Percentiles rank a stretch among this genome's conserved stretches.
Evolutionary conservation across 306 rosid genomes (phyloP).

Genomic region (Urtica urens): DNA sequence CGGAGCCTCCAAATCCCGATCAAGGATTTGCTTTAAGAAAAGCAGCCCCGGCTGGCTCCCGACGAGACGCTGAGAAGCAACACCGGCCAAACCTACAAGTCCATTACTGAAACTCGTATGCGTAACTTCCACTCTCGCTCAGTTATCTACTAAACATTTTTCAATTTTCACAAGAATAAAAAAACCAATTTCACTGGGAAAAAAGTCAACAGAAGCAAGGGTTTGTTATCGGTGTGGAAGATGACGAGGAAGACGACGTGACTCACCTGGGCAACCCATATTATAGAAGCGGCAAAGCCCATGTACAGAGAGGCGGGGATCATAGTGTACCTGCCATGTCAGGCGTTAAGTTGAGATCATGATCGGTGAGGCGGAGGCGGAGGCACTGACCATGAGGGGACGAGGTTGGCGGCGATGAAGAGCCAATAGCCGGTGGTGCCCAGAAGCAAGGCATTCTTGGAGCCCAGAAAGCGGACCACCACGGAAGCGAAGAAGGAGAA

Average conservation of each 20-base stretch:
- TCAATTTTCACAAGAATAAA: too few relatives aligned
- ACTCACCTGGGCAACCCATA: conserved; percentile 93
- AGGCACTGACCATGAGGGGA: conserved; percentile 53
- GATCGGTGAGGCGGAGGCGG: not conserved
- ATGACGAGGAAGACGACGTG: conserved; percentile 12
- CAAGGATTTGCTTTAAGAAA: too few relatives aligned
- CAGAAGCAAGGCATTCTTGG: conserved; percentile 70
- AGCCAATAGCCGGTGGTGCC: conserved; percentile 84
- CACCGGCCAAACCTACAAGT: too few relatives aligned
- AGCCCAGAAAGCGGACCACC: conserved; percentile 63
- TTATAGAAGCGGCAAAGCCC: conserved; percentile 91
- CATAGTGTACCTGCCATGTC: conserved; percentile 73
- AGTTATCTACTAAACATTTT: too few relatives aligned
- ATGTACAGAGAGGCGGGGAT: conserved; percentile 84
- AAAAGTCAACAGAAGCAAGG: not conserved
- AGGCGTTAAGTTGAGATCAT: not conserved
- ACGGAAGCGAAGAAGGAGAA: conserved; percentile 74
- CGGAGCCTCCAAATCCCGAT: too few relatives aligned
- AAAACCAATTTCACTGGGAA: too few relatives aligned
- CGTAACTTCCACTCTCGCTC: too few relatives aligned
- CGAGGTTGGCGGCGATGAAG: conserved; percentile 82
- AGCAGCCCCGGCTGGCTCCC: too few relatives aligned
- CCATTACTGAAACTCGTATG: too few relatives aligned
- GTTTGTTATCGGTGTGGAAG: too few relatives aligned
- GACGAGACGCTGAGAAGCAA: too few relatives aligned